Base-by-base conservation (phyloP, 768 basidiomycete genomes). In the Mycena indigotica region DNA sequence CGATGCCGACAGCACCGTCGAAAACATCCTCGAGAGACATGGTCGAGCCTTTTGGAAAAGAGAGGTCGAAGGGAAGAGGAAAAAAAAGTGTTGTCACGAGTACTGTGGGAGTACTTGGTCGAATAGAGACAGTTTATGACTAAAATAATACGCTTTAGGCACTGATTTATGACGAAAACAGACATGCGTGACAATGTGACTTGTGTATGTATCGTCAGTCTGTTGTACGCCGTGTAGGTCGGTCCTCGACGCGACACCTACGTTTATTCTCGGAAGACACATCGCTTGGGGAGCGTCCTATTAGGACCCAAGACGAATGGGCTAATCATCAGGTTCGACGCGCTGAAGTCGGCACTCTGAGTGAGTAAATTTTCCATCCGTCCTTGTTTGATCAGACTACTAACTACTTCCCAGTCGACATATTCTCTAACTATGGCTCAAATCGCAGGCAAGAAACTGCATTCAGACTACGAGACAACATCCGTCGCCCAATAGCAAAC, bases 1-100 rank as follows among this genome's bases (percentile, higher is more conserved):
- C 95, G 74, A 95, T 95, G 76, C 95, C 95, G 78, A 98, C 82
- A 73, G 95, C 95, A 73, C 95, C 95, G 71, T 96, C 93, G 77
- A 90, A 98, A 71, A 88, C 74, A 80, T 95, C 93, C n/a, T n/a
- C n/a, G n/a, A n/a, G n/a, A n/a, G n/a, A n/a, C n/a, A n/a, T n/a
- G n/a, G 74, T 94, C 93, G 86, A 91, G 89, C 81, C 83, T 79
- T 87, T 77, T 77, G 73, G 41, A 8, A 17, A 17, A 17, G 32
- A 17, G 32, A 35, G n/a, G n/a, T n/a, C n/a, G n/a, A n/a, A 38
- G 35, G 35, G n/a, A 38, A n/a, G 35, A 10, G 35, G n/a, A 38
- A n/a, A 38, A 38, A 38, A 38, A 38, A 38, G n/a, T 38, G 10
- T 10, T 38, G 35, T 38, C 35, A 38, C 35, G 35, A n/a, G 10